Percentiles rank a stretch among this genome's conserved stretches.
These are phyloP conservation scores for Royoungia palumana DNA, from an alignment of 768 basidiomycete species.

Conservation along the genomic window DNA sequence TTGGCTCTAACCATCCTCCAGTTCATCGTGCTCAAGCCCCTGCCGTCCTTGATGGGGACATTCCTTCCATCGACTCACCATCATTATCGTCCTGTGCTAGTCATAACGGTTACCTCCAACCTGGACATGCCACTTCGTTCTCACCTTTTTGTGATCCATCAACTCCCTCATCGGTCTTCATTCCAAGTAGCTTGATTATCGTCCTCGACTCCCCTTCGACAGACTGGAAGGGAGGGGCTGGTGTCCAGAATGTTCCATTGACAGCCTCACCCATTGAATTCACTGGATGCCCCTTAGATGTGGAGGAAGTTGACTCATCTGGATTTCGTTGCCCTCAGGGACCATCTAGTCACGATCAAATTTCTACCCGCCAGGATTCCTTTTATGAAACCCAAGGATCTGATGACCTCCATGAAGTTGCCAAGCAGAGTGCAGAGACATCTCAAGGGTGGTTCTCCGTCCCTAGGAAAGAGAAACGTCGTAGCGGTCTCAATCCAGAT, in stretches of 20 bases:
- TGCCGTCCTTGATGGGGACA: slow-evolving; percentile 39
- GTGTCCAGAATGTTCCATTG: slow-evolving; percentile 21
- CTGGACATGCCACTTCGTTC: slow-evolving; percentile 35
- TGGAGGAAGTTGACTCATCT: slow-evolving; percentile 45
- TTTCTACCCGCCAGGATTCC: slow-evolving; percentile 28
- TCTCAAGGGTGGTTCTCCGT: slow-evolving; percentile 48
- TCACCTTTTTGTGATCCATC: slow-evolving; percentile 51
- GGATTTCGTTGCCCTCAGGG: slow-evolving; percentile 36
- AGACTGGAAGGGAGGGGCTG: slow-evolving; percentile 43
- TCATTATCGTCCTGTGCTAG: slow-evolving; percentile 9
- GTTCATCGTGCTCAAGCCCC: slow-evolving; percentile 37
- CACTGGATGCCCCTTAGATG: slow-evolving; percentile 25
- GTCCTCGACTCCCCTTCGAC: slow-evolving; percentile 51
- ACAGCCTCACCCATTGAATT: slow-evolving; percentile 43
- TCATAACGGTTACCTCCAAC: slow-evolving; percentile 15
- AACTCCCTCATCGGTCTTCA: slow-evolving; percentile 44
- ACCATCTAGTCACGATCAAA: slow-evolving; percentile 14
- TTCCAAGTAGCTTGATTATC: slow-evolving; percentile 51
- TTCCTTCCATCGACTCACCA: slow-evolving; percentile 28
- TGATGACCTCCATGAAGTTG: slow-evolving; percentile 13
- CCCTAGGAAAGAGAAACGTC: slow-evolving; percentile 45
- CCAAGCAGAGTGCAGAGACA: slow-evolving; percentile 19
- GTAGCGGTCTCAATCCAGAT: slow-evolving; percentile 77
- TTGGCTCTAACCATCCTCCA: slow-evolving; percentile 10
- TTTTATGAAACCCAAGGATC: slow-evolving; percentile 31